These are phyloP conservation scores for Brassica nigra DNA, from an alignment of 345 rosid genomes.

Conservation along the genomic window DNA sequence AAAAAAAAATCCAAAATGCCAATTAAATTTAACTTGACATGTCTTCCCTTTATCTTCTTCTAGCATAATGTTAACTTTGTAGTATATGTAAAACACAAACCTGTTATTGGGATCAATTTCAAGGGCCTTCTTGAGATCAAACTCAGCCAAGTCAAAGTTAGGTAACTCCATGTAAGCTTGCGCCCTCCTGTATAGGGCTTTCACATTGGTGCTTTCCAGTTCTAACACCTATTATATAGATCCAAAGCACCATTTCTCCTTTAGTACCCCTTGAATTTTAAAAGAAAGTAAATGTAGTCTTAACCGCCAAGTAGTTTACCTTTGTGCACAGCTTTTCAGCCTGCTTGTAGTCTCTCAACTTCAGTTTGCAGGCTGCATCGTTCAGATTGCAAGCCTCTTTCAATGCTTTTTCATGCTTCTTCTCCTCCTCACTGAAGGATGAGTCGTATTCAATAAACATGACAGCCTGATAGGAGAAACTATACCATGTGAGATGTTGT, in stretches of 20 bases:
- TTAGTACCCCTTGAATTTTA: too few species aligned
- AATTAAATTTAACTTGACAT: neutral
- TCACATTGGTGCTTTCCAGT: constrained; percentile 64
- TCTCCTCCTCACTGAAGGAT: constrained; percentile 78
- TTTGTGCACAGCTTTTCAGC: constrained; percentile 80
- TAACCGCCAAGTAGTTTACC: constrained; percentile 37
- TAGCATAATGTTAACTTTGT: neutral
- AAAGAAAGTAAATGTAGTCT: neutral
- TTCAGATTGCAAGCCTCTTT: constrained; percentile 87
- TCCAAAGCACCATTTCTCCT: neutral
- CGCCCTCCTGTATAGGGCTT: constrained; percentile 79
- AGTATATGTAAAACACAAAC: constrained; percentile 27
- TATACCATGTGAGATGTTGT: neutral
- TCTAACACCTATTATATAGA: constrained; percentile 63
- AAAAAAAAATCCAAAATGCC: neutral
- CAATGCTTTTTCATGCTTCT: constrained; percentile 71
- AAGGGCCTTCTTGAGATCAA: constrained; percentile 77
- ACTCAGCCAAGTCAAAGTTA: constrained; percentile 79
- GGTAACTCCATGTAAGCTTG: constrained; percentile 69
- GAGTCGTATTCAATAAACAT: constrained; percentile 78
- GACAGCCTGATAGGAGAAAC: constrained; percentile 59
- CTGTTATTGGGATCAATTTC: constrained; percentile 84
- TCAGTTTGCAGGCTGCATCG: constrained; percentile 85
- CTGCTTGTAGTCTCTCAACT: constrained; percentile 73
- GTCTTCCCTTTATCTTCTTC: neutral